Base-by-base conservation (phyloP, 306 rosid species). In the Cucurbita argyrosperma region DNA sequence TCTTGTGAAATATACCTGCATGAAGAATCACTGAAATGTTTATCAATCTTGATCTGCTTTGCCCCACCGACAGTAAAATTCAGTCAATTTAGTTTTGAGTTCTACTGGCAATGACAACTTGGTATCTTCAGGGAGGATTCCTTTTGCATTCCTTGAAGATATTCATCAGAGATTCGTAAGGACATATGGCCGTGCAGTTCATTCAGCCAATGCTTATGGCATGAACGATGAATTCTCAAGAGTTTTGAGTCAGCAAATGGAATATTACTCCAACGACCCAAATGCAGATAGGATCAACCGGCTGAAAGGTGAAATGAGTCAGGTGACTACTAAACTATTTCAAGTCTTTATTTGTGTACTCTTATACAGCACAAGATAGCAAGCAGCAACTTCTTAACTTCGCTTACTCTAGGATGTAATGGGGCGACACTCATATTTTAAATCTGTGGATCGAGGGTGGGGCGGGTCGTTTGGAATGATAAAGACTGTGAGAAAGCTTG, bases 171-270 rank as follows among this genome's bases (percentile, higher is more conserved):
- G 86, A 74, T 95, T 95, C 74, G 96, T 87, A 43, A 86, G 97
- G 87, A 88, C 86, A 67, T 95, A 95, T 56, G 99, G 88, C 45
- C 97, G 99, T 37, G 88, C 96, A 8, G 89, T 91, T 80, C 88
- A 67, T 49, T 82, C 89, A 4, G 99, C 99, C 15, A 92, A 87
- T 61, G 89, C 99, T 7, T 95, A 95, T 80, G 96, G 84, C 46
- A 95, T 90, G 96, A 95, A 95, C 73, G 97, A 95, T 6, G 99
- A 95, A 54, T 95, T 95, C 69, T 91, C 97, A 19, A 89, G 99
- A 83, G 89, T 91, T 87, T 81, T 95, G 80, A 93, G 83, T 70
- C 98, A 90, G 84, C 97, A 93, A 73, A 86, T 90, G 80, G 97
- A 93, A 75, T 89, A 89, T 79, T 95, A 85, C 77, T 88, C 99